These are phyloP conservation scores for Lithohypha guttulata DNA, from an alignment of 2,329 filamentous ascomycete genomes.

Conservation along the genomic window DNA sequence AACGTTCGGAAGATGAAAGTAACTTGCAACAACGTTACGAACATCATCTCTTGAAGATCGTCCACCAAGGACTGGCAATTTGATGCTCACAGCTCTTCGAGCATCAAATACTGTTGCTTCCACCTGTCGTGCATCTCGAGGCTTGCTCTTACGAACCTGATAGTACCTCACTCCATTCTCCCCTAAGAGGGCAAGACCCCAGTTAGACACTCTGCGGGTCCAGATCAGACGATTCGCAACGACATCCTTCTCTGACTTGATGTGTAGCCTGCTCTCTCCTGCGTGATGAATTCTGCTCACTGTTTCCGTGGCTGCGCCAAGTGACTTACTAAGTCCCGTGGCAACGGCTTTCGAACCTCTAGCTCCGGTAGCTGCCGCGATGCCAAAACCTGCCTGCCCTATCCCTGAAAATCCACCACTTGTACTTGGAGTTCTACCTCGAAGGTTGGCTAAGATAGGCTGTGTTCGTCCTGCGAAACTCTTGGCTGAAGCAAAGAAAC, in stretches of 20 bases:
- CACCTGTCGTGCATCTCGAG: slow-evolving; percentile 16
- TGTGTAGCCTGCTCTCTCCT: slow-evolving; percentile 39
- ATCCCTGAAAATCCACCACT: slow-evolving; percentile 34
- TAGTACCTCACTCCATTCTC: slow-evolving; percentile 29
- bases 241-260: slow-evolving; percentile 29
- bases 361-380: slow-evolving; percentile 37
- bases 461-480: slow-evolving; percentile 51
- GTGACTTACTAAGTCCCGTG: slow-evolving; percentile 40
- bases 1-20: too few species aligned
- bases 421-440: slow-evolving; percentile 40
- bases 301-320: slow-evolving; percentile 38
- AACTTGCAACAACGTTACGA: too few species aligned
- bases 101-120: slow-evolving; percentile 26
- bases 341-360: slow-evolving; percentile 38
- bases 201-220: slow-evolving; percentile 31
- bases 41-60: too few species aligned
- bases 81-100: slow-evolving; percentile 15
- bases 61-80: slow-evolving; percentile 12
- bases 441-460: slow-evolving; percentile 57
- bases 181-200: slow-evolving; percentile 36
- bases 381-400: slow-evolving; percentile 30
- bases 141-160: slow-evolving; percentile 21
- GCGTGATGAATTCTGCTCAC: slow-evolving; percentile 38
- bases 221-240: slow-evolving; percentile 37
- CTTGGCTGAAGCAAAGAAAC: slow-evolving; percentile 58